Conservation (phyloP, 2,329 filamentous ascomycete species). For the Neofusicoccum laricinum region DNA sequence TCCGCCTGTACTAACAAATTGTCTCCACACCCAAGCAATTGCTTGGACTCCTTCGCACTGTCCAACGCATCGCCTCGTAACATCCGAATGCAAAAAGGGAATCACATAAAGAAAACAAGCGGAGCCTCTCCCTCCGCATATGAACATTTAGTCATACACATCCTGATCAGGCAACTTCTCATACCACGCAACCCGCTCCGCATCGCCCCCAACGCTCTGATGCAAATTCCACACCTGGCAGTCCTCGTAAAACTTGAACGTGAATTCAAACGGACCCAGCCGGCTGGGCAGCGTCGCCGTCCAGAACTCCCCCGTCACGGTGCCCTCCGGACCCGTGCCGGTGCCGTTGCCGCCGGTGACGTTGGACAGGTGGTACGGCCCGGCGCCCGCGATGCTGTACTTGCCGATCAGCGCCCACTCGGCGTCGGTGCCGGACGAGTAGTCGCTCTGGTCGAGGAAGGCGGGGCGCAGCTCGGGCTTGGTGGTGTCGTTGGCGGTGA, state of each 20-base stretch:
- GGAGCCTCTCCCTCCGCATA: no score
- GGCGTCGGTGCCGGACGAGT: background rate
- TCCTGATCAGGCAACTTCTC: background rate
- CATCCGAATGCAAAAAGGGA: no score
- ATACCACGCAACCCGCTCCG: background rate
- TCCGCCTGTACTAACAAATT: no score
- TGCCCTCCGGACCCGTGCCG: background rate
- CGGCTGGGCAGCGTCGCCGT: constrained; percentile 1
- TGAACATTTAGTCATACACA: background rate
- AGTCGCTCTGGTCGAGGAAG: background rate
- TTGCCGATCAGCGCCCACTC: constrained; percentile 1
- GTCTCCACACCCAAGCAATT: no score
- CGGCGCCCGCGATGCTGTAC: background rate
- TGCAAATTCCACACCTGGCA: background rate
- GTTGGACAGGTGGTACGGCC: background rate
- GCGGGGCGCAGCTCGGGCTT: background rate
- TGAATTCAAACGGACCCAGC: background rate
- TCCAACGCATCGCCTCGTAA: no score
- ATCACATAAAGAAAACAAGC: no score
- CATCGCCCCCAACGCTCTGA: background rate
- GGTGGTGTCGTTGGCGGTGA: background rate
- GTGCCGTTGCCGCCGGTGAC: background rate
- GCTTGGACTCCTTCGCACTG: no score
- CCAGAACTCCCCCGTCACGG: background rate
- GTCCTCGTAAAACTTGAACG: background rate